Evolutionary conservation across 805 yeast species (phyloP).

Genomic region (Candida coleopterorum): DNA sequence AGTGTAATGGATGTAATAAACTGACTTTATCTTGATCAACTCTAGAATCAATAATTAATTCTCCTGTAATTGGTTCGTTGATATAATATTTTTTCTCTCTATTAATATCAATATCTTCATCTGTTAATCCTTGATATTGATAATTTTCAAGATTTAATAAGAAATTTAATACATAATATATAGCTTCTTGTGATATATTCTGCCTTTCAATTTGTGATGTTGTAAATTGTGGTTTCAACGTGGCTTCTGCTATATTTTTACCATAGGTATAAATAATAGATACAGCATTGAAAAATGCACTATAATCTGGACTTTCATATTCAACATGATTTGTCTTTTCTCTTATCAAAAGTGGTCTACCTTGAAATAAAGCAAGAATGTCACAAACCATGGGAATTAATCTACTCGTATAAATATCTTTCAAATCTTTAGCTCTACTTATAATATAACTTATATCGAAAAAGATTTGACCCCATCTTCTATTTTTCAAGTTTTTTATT

Average conservation of each 20-base stretch:
- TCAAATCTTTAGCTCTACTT: slow-evolving; percentile 58
- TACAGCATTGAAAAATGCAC: slow-evolving; percentile 61
- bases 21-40: slow-evolving; percentile 48
- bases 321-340: slow-evolving; percentile 82
- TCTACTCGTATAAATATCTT: slow-evolving; percentile 38
- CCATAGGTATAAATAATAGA: slow-evolving; percentile 63
- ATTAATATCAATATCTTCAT: slow-evolving; percentile 24
- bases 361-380: slow-evolving; percentile 66
- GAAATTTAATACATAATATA: slow-evolving; percentile 24
- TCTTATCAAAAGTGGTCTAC: slow-evolving; percentile 67
- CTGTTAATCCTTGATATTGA: slow-evolving; percentile 23
- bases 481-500: slow-evolving; percentile 52
- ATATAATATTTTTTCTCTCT: slow-evolving; percentile 13
- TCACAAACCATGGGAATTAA: slow-evolving; percentile 61
- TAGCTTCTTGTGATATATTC: slow-evolving; percentile 21
- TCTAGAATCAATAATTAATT: slow-evolving; percentile 18
- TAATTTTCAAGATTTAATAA: slow-evolving; percentile 26
- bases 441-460: slow-evolving; percentile 76
- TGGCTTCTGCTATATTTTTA: slow-evolving; percentile 41
- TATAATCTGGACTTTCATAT: slow-evolving; percentile 83
- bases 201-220: slow-evolving; percentile 9
- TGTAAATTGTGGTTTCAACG: neutral
- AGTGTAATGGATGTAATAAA: slow-evolving; percentile 76
- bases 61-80: slow-evolving; percentile 20
- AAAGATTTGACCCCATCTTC: slow-evolving; percentile 75